Evolutionary conservation across 2,329 filamentous ascomycete genomes (phyloP), one percentile per base, ranked within the genome.

Genomic region (Fusarium dlaminii): DNA sequence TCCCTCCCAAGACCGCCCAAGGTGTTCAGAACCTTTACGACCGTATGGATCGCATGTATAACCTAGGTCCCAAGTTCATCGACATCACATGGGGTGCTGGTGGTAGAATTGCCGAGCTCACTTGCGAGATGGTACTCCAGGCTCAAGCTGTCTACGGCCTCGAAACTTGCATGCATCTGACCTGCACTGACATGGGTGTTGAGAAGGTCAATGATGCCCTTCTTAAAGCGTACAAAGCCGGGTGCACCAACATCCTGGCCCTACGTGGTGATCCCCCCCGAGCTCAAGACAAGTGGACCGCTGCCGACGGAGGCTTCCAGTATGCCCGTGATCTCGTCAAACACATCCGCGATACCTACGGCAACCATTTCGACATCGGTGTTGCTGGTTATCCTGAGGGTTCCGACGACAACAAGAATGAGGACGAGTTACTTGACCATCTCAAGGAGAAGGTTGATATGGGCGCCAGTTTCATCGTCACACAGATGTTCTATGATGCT

Each of bases 21-120:
- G 96, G 96, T 88, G 96, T 99, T 18, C 96, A 99, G 86, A 99
- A 99, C 83, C 91, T 99, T 66, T 99, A 99, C 88, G 96, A 99
- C 79, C 94, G 96, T 78, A 98, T 99, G 94, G 96, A 99, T 85
- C 95, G 95, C 84, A 99, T 99, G 96, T 95, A 98, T 84, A 90
- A 92, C 79, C 90, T 97, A 73, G 96, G 95, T 4, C 96, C 96
- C 73, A 93, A 95, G 80, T 99, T 99, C 86, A 95, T 99, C 82
- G 96, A 99, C 84, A 93, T 99, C 80, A 99, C 96, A 72, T 99
- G 96, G 96, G 97, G 97, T 73, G 96, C 96, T 59, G 96, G 96
- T 77, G 96, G 96, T 54, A 92, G 93, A 75, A 90, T 96, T 77
- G 96, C 96, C 63, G 93, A 97, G 81, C 86, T 99, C 79, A 99